These are phyloP conservation scores for Suillus subalutaceus DNA, from an alignment of 768 basidiomycete genomes.

Conservation along the genomic window DNA sequence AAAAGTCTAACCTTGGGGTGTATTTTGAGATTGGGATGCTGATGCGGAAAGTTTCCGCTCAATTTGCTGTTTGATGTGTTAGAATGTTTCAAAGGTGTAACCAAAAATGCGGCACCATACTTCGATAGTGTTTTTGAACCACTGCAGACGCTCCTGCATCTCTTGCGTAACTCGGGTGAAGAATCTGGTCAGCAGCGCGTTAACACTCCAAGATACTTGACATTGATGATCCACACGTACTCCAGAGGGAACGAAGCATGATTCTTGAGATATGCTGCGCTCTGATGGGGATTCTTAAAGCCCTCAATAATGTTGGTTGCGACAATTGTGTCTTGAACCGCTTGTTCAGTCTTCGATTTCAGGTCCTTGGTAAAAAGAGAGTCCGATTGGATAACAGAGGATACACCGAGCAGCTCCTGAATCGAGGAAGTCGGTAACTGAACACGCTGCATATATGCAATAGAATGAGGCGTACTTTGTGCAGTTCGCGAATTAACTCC, in stretches of 20 bases:
- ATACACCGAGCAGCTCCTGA: conserved; percentile 67
- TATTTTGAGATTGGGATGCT: conserved; percentile 60
- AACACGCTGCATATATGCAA: not conserved
- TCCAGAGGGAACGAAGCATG: conserved; percentile 83
- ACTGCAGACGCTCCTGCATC: conserved; percentile 70
- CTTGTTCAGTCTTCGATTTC: conserved; percentile 73
- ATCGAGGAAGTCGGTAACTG: not conserved
- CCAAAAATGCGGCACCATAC: conserved; percentile 35
- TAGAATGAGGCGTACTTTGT: conserved; percentile 52
- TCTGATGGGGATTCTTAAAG: conserved; percentile 74
- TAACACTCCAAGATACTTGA: conserved; percentile 1
- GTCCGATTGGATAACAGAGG: conserved; percentile 68
- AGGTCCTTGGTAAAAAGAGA: conserved; percentile 67
- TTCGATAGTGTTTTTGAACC: conserved; percentile 84
- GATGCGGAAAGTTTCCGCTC: conserved; percentile 79
- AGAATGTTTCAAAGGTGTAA: not conserved
- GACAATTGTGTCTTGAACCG: conserved; percentile 79
- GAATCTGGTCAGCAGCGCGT: conserved; percentile 46
- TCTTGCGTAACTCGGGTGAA: conserved; percentile 73
- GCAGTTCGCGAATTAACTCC: conserved; percentile 64
- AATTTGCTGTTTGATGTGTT: conserved; percentile 45
- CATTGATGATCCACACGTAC: conserved; percentile 42
- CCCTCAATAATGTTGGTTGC: conserved; percentile 79
- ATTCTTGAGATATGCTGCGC: conserved; percentile 71
- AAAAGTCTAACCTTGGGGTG: conserved; percentile 66